These are phyloP conservation scores for Paracoccidioides brasiliensis DNA, from an alignment of 2,329 filamentous ascomycete genomes.

Conservation along the genomic window DNA sequence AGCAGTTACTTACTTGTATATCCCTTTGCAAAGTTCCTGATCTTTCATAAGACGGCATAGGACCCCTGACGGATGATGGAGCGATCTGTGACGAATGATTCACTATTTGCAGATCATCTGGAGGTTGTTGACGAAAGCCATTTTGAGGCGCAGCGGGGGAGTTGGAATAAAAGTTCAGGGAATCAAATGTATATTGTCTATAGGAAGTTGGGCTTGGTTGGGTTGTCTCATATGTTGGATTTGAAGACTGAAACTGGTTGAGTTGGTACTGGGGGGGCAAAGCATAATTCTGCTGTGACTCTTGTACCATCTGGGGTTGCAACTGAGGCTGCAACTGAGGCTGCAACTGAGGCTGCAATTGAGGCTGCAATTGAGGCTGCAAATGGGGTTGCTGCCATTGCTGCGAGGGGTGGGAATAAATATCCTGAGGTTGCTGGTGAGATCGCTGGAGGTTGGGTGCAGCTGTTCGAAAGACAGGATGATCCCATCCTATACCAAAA, in stretches of 20 bases:
- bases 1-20: conserved; percentile 1
- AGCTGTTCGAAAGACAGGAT: conserved; percentile 21
- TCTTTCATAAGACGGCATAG: conserved; percentile 2
- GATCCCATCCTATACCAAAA: conserved; percentile 26
- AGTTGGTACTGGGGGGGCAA: conserved; percentile 21
- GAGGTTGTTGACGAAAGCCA: conserved; percentile 1
- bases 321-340: conserved; percentile 6
- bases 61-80: background rate
- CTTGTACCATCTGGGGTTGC: conserved; percentile 4
- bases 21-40: conserved; percentile 3
- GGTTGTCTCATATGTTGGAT: conserved; percentile 5
- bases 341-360: conserved; percentile 2
- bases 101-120: conserved; percentile 7
- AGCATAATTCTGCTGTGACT: conserved; percentile 14
- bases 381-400: conserved; percentile 12
- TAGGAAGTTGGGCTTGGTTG: conserved; percentile 15
- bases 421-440: conserved; percentile 14
- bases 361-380: conserved; percentile 5
- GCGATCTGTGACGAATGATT: conserved; percentile 2
- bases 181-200: conserved; percentile 20
- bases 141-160: conserved; percentile 1
- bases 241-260: background rate
- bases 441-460: conserved; percentile 16
- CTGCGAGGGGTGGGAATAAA: conserved; percentile 16
- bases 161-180: conserved; percentile 20